Base-by-base conservation (phyloP, 2,329 filamentous ascomycete species). In the Monosporascus sp. region DNA sequence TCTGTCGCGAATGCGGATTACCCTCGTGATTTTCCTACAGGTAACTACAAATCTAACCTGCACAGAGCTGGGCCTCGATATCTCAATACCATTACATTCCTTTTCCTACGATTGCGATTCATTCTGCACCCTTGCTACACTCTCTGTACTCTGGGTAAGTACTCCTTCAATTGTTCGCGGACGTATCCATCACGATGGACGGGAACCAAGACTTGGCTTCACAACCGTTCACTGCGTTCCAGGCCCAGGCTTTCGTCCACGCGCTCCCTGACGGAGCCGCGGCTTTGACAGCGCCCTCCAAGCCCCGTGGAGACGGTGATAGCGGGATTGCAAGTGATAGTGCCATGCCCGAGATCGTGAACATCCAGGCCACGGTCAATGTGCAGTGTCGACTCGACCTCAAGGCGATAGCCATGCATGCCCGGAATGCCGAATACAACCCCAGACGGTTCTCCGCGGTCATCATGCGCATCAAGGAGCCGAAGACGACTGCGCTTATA, bases 401-500 rank as follows among this genome's bases (percentile, higher is more conserved):
- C 63, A 97, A 97, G 88, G 97, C 93, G 65, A 97, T 99, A 72
- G 94, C 94, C 65, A 82, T 97, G 71, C 94, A 99, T 75, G 94
- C 94, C 60, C 87, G 94, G 75, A 99, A 97, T 73, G 94, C 94
- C 60, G 94, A 97, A 80, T 97, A 97, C 81, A 97, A 96, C 71
- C 92, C 91, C 58, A 96, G 96, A 91, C 93, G 93, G 87, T 97
- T 97, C 70, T 93, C 93, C 65, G 93, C 93, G 70, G 93, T 97
- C 61, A 97, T 99, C 74, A 97, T 99, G 94, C 91, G 94, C 78
- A 99, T 99, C 64, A 92, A 94, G 68, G 94, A 99, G 68, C 94
- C 94, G 57, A 99, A 99, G 80, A 97, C 94, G 5, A 99, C 94
- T 3, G 94, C 94, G 5, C 77, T 99, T 53, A 97, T 99, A 79